A percentile compares a stretch with the other conserved stretches of the same genome.
Conservation (phyloP, 1,139 yeast species). For the Scheffersomyces insectosa region DNA sequence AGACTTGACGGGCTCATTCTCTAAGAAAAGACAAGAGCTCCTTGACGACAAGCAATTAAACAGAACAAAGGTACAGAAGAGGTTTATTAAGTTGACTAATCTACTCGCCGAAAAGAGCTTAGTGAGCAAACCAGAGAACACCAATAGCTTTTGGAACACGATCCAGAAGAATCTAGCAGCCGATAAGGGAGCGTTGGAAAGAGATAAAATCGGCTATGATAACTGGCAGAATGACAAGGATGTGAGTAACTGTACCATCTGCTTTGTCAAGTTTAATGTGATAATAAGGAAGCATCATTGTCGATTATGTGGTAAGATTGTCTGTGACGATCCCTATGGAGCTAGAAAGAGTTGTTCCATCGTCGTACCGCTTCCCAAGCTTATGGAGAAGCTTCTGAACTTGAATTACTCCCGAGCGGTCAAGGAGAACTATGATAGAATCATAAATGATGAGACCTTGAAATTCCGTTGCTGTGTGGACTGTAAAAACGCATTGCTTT, state of each 20-base stretch:
- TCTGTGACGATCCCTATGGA: constrained; percentile 64
- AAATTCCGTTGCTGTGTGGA: constrained; percentile 57
- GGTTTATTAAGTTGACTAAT: constrained; percentile 51
- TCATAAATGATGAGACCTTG: constrained; percentile 13
- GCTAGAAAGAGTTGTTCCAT: constrained; percentile 59
- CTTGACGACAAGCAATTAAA: constrained; percentile 48
- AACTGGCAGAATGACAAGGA: constrained; percentile 67
- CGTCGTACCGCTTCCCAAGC: constrained; percentile 58
- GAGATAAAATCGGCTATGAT: constrained; percentile 44
- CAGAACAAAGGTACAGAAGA: constrained; percentile 60
- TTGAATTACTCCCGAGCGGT: constrained; percentile 39
- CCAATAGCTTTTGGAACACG: constrained; percentile 12
- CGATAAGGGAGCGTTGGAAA: constrained; percentile 37
- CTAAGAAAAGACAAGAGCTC: constrained; percentile 35
- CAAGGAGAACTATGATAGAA: constrained; percentile 15
- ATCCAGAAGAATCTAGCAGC: constrained; percentile 12
- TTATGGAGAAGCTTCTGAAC: constrained; percentile 43
- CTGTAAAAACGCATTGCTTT: constrained; percentile 66
- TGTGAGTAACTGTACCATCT: constrained; percentile 60
- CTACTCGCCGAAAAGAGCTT: constrained; percentile 19
- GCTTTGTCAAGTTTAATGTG: constrained; percentile 58
- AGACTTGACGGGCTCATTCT: constrained; percentile 52
- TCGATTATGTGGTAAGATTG: constrained; percentile 77
- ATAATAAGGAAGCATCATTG: constrained; percentile 83
- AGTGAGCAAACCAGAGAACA: constrained; percentile 16